A percentile compares a stretch with the other conserved stretches of the same genome.
Conservation (phyloP, 768 basidiomycete genomes). For the Trametes coccinea region DNA sequence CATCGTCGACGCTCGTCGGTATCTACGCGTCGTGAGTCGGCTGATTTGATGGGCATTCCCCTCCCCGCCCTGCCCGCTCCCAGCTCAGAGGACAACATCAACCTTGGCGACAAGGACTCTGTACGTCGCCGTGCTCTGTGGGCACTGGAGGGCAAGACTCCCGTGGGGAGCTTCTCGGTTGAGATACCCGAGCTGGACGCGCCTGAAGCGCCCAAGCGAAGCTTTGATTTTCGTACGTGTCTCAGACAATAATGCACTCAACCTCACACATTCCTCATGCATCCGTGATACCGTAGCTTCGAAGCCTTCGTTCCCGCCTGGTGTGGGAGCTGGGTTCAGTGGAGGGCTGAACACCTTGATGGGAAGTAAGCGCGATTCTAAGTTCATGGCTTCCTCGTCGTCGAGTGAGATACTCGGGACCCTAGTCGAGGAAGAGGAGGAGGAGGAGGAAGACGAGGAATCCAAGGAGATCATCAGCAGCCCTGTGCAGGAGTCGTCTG, state of each 20-base stretch:
- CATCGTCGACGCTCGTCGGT: conserved; percentile 86
- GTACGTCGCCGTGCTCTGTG: conserved; percentile 80
- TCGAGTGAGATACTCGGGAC: conserved; percentile 79
- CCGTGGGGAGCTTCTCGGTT: conserved; percentile 62
- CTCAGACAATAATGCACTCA: conserved; percentile 1
- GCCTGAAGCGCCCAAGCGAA: conserved; percentile 54
- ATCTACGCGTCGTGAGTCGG: conserved; percentile 86
- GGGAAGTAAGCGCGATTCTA: conserved; percentile 76
- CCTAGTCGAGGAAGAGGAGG: conserved; percentile 84
- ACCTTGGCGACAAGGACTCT: conserved; percentile 72
- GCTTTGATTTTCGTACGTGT: conserved; percentile 69
- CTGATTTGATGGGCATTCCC: conserved; percentile 85
- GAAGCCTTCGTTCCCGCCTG: conserved; percentile 60
- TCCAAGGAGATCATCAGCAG: conserved; percentile 14
- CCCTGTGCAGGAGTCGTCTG: conserved; percentile 14
- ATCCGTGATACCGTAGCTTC: conserved; percentile 42
- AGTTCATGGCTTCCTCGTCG: conserved; percentile 57
- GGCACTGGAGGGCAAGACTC: conserved; percentile 85
- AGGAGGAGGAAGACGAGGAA: conserved; percentile 49
- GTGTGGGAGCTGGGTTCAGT: conserved; percentile 43
- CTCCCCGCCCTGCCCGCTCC: conserved; percentile 63
- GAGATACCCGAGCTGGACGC: conserved; percentile 80
- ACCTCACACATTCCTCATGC: conserved; percentile 38
- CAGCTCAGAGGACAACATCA: conserved; percentile 65
- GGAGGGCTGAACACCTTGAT: conserved; percentile 44